phyloP scores from a whole-genome alignment of 31 red algal species.

The Endocladia muricata region DNA sequence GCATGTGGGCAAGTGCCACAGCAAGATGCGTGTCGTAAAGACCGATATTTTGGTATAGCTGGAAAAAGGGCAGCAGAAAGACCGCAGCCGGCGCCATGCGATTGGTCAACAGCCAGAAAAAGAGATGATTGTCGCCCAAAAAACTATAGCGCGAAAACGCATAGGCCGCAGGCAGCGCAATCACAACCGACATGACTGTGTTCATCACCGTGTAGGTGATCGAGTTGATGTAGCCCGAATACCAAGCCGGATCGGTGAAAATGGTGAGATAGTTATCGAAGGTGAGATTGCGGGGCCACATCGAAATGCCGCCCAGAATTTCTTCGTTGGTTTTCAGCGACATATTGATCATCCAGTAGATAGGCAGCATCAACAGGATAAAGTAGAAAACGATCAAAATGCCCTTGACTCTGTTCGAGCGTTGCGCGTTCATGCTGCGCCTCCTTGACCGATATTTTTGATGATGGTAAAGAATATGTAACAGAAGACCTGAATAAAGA shows the following conservation, averaged over 20 bases:
- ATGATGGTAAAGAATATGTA: neutral
- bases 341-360: slow-evolving; percentile 4
- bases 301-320: neutral
- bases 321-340: neutral
- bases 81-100: neutral
- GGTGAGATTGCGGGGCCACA: neutral
- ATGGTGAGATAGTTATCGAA: neutral
- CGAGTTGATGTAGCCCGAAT: neutral
- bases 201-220: neutral
- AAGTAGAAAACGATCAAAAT: too few relatives aligned
- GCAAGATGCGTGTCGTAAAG: neutral
- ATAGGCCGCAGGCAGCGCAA: slow-evolving; percentile 5
- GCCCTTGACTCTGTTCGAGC: too few relatives aligned
- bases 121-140: neutral
- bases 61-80: neutral
- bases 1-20: neutral
- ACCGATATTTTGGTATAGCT: neutral
- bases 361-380: neutral
- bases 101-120: neutral
- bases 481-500: neutral
- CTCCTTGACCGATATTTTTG: neutral
- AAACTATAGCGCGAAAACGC: neutral
- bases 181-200: neutral
- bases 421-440: too few relatives aligned
- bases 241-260: slow-evolving; percentile 1